These are phyloP conservation scores for Taxillus chinensis DNA, from an alignment of 164 flowering plant genomes.

Conservation along the genomic window DNA sequence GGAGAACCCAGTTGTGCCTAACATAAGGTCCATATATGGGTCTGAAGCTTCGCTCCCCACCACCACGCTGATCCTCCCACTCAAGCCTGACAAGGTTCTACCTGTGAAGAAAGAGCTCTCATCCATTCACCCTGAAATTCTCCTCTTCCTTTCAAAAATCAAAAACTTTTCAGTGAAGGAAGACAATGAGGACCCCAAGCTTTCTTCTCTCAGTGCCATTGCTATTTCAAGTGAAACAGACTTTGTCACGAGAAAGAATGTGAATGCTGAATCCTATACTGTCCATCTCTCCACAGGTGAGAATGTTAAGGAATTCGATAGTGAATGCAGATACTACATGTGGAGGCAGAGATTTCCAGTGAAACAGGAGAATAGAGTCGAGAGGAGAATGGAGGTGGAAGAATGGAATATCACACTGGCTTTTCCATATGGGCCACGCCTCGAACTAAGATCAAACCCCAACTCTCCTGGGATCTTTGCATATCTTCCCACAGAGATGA, in stretches of 20 bases:
- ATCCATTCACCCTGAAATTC: constrained; percentile 49
- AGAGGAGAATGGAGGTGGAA: constrained; percentile 33
- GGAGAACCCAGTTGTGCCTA: constrained; percentile 34
- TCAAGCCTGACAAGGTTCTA: constrained; percentile 49
- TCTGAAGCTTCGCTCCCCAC: constrained; percentile 28
- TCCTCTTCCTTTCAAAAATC: constrained; percentile 54
- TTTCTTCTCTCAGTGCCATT: constrained; percentile 33
- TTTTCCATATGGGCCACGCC: constrained; percentile 42
- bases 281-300: constrained; percentile 42
- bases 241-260: constrained; percentile 36
- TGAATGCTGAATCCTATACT: constrained; percentile 52
- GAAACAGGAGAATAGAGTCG: constrained; percentile 26
- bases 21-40: constrained; percentile 34
- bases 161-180: constrained; percentile 45
- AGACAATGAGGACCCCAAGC: constrained; percentile 25
- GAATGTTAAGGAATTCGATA: constrained; percentile 7
- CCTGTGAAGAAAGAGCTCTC: constrained; percentile 57
- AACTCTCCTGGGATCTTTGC: constrained; percentile 46
- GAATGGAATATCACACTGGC: constrained; percentile 51
- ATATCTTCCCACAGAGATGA: constrained; percentile 60
- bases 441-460: constrained; percentile 28
- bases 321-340: constrained; percentile 46
- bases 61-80: constrained; percentile 43
- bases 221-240: constrained; percentile 45
- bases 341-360: constrained; percentile 66